Base-by-base conservation (phyloP, 768 basidiomycete genomes). In the Dacryopinax primogenitus region DNA sequence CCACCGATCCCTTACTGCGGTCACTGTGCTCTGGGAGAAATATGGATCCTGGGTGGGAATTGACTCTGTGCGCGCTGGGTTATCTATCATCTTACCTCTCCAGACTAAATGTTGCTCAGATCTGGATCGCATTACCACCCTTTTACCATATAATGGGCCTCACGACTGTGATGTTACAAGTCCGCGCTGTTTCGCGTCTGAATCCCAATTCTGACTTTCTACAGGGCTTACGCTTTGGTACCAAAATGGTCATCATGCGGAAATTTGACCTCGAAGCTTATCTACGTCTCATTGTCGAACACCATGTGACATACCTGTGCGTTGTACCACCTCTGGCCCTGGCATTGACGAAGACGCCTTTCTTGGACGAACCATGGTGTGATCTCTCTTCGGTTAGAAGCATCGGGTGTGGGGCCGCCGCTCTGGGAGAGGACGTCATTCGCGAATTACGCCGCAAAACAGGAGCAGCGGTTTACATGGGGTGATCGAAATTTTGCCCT, bases 281-380 rank as follows among this genome's bases (percentile, higher is more conserved):
- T 68, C 67, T 73, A 13, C 58, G 35, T 23, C 67, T 71, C 30
- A 68, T 68, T 7, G 65, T 67, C 47, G 66, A 68, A n/a, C 63
- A 69, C 15, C 68, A 67, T 1, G 68, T 69, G 1, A 73, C 72
- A 1, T 70, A 72, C 64, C 66, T 71, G 3, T 70, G 72, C 68
- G 68, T 73, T 44, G 70, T 69, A 9, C 71, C 72, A 18, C 72
- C 72, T 13, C 63, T 73, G 33, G 72, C 72, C 23, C 71, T 73
- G 36, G 70, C 69, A 0, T 63, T 73, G 47, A 69, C 71, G 30
- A 70, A 70, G 66, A 64, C 64, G 1, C 70, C 70, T 2, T 65
- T 70, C 18, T 61, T 68, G 65, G 28, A 44, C 61, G 33, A 62
- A 21, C 62, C 62, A 21, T 67, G 68, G 37, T 70, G 66, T 62